Evolutionary conservation across 1,139 yeast genomes (phyloP).

Genomic region (Zygoascus sp.): DNA sequence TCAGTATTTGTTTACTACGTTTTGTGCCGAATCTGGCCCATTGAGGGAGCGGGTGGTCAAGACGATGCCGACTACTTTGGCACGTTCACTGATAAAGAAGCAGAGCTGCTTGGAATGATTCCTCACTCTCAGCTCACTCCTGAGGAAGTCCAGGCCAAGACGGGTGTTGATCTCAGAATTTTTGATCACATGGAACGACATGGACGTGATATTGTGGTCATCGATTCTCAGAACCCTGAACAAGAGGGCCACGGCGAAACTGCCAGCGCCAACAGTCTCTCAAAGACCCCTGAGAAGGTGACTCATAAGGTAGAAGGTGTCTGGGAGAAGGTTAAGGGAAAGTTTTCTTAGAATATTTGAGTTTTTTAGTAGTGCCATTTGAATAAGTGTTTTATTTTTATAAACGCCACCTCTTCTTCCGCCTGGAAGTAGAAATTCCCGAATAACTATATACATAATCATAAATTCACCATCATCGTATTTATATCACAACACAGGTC

Average conservation of each 20-base stretch:
- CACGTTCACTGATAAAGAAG: constrained; percentile 13
- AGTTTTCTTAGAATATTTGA: too few species aligned
- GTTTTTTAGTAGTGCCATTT: too few species aligned
- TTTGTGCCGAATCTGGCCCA: constrained; percentile 38
- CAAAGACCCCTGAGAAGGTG: too few species aligned
- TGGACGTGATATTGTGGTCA: constrained; percentile 7
- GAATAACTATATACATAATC: too few species aligned
- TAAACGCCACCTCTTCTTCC: too few species aligned
- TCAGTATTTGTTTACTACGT: constrained; percentile 39
- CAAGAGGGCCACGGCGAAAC: background rate
- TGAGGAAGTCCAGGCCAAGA: constrained; percentile 8
- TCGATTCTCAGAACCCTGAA: background rate
- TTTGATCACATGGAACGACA: constrained; percentile 11
- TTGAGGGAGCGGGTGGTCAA: constrained; percentile 30
- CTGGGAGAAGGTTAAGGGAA: too few species aligned
- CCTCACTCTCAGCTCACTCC: constrained; percentile 8
- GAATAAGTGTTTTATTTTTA: too few species aligned
- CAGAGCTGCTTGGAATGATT: constrained; percentile 7
- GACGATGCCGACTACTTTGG: constrained; percentile 39
- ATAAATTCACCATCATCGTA: too few species aligned
- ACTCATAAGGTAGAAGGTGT: too few species aligned
- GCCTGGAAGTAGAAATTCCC: too few species aligned
- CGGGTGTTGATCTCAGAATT: constrained; percentile 9
- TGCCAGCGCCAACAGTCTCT: too few species aligned
- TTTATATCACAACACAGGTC: too few species aligned